Evolutionary conservation across 2,329 filamentous ascomycete species (phyloP), one percentile per base, ranked within the genome.

Genomic region (Fusarium temperatum): DNA sequence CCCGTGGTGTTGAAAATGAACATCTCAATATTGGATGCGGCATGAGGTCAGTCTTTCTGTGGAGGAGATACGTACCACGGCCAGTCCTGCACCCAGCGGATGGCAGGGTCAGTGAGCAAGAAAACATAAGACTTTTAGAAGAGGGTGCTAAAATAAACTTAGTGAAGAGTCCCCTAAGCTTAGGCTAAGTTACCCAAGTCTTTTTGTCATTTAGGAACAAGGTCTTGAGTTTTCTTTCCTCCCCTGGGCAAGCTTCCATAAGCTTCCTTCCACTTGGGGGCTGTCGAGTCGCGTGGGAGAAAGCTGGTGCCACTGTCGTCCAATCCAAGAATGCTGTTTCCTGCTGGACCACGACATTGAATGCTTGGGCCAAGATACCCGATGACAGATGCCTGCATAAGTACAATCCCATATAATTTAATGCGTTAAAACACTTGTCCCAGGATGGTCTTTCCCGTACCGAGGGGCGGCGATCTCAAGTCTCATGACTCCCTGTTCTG

Each of bases 401-500:
- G 72, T 73, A 73, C 28, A 66, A 42, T 20, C 15, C 11, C 36
- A 51, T 54, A 51, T 36, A 42, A 53, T 38, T 39, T 39, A 17
- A 30, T 22, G 39, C 22, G 28, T 48, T 20, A 61, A 45, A n/a
- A 35, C 66, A 75, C 72, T 53, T 75, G 30, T 10, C 30, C 36
- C 64, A 39, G 51, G 45, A 36, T 36, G 50, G 26, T 35, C 36
- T 32, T 35, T 57, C 20, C 20, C 15, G 72, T 74, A 75, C 64
- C 42, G 30, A 63, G 35, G 56, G 63, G 47, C 69, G 69, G 28
- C 66, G 72, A 75, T 73, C 68, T 36, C 39, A 61, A 64, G 72
- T 75, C 73, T 41, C 73, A 72, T 77, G 74, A 78, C 70, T 73
- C 68, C 68, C 57, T 68, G 57, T 63, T 60, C 48, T 75, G 76